These are phyloP conservation scores for Talaromyces marneffei DNA, from an alignment of 2,329 filamentous ascomycete species.

Conservation along the genomic window DNA sequence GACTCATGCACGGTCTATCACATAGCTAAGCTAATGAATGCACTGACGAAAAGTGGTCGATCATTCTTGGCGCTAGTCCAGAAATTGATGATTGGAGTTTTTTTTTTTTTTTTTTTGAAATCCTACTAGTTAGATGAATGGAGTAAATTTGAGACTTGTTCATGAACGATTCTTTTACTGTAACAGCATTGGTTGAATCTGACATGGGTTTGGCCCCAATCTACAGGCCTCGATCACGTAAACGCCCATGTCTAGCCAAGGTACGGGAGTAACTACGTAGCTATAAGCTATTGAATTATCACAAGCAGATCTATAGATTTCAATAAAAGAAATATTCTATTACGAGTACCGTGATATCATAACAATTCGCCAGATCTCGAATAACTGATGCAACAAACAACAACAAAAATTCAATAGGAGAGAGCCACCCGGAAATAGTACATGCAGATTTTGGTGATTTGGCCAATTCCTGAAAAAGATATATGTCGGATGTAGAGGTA, in stretches of 20 bases:
- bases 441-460: not conserved
- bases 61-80: not conserved
- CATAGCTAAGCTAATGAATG: not conserved
- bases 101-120: not conserved
- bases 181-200: not conserved
- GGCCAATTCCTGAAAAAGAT: not conserved
- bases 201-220: not conserved
- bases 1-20: not conserved
- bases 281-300: not conserved
- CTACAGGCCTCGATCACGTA: not conserved
- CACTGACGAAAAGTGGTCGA: not conserved
- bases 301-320: too few relatives aligned
- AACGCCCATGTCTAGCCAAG: too few relatives aligned
- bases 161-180: not conserved
- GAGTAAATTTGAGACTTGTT: not conserved
- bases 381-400: not conserved
- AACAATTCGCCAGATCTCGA: not conserved
- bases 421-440: not conserved
- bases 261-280: not conserved
- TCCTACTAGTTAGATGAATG: not conserved
- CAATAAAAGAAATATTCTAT: not conserved
- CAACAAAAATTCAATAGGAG: not conserved
- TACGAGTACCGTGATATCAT: not conserved
- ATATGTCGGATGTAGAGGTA: not conserved
- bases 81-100: not conserved